Evolutionary conservation across 2,329 filamentous ascomycete species (phyloP).

Genomic region (Alternaria infectoria): DNA sequence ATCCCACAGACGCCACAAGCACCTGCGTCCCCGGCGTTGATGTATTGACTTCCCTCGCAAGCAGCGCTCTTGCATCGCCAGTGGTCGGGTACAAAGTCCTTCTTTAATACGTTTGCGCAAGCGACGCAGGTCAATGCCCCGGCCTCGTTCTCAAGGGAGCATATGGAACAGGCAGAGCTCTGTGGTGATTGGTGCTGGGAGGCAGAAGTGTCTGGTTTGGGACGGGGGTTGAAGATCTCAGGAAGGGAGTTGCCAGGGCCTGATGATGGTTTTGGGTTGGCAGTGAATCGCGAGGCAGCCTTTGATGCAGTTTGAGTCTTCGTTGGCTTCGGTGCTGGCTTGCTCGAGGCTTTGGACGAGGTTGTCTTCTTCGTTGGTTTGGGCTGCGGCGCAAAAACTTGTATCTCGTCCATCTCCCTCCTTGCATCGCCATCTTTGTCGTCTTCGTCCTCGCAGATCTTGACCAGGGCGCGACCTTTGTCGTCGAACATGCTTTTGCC

Average conservation of each 20-base stretch:
- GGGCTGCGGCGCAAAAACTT: conserved; percentile 48
- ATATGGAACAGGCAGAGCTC: conserved; percentile 61
- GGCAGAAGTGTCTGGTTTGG: background rate
- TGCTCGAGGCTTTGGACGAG: background rate
- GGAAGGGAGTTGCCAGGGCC: background rate
- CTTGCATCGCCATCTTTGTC: conserved; percentile 44
- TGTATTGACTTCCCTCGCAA: conserved; percentile 65
- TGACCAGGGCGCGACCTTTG: conserved; percentile 70
- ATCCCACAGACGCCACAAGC: conserved; percentile 72
- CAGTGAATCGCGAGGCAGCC: background rate
- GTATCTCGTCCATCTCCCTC: conserved; percentile 72
- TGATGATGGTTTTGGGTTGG: background rate
- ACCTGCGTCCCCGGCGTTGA: conserved; percentile 73
- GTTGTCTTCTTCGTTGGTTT: conserved; percentile 2
- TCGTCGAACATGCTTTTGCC: conserved; percentile 69
- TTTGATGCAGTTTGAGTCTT: background rate
- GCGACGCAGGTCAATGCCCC: conserved; percentile 66
- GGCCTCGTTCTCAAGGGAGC: conserved; percentile 69
- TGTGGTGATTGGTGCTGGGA: background rate
- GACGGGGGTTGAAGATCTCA: background rate
- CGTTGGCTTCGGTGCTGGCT: background rate
- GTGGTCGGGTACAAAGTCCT: conserved; percentile 58
- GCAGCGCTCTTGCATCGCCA: conserved; percentile 68
- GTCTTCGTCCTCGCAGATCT: conserved; percentile 75
- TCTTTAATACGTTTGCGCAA: conserved; percentile 73